phyloP scores from a whole-genome alignment of 2,329 filamentous ascomycete species.

The Hymenoscyphus repandus region DNA sequence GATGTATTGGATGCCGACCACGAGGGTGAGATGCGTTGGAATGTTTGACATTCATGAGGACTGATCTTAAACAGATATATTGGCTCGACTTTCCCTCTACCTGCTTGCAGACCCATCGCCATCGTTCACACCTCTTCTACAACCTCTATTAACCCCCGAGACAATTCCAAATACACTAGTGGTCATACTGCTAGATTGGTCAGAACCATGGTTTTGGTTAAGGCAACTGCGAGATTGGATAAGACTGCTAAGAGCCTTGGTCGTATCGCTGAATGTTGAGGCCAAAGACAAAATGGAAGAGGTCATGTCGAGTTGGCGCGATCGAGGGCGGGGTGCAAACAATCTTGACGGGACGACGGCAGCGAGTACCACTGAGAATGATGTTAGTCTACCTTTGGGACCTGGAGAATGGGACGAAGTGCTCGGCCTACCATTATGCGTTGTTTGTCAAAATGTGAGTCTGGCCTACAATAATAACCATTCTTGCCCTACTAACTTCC shows the following conservation, averaged over 20 bases:
- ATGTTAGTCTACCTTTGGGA: conserved; percentile 70
- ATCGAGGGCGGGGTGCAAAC: conserved; percentile 62
- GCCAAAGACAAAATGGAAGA: conserved; percentile 84
- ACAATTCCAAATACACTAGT: conserved; percentile 82
- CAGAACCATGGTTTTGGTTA: conserved; percentile 88
- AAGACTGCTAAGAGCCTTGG: conserved; percentile 70
- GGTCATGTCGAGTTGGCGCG: conserved; percentile 73
- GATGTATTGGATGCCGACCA: conserved; percentile 91
- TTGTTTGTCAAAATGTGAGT: conserved; percentile 90
- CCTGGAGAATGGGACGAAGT: conserved; percentile 92
- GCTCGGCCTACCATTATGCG: conserved; percentile 78
- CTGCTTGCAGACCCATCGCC: conserved; percentile 80
- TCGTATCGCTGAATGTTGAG: conserved; percentile 67
- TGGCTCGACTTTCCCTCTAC: conserved; percentile 85
- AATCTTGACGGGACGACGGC: conserved; percentile 57
- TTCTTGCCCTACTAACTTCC: conserved; percentile 20
- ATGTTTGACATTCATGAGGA: conserved; percentile 12
- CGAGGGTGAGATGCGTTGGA: conserved; percentile 56
- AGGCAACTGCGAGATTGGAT: conserved; percentile 87
- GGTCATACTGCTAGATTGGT: conserved; percentile 93
- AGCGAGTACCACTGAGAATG: conserved; percentile 55
- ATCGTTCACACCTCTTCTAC: conserved; percentile 76
- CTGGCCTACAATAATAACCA: conserved; percentile 8
- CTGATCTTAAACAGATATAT: conserved; percentile 58
- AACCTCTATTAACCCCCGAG: conserved; percentile 76